Conservation (phyloP, 1,139 yeast genomes). For the Geotrichum klebahnii region DNA sequence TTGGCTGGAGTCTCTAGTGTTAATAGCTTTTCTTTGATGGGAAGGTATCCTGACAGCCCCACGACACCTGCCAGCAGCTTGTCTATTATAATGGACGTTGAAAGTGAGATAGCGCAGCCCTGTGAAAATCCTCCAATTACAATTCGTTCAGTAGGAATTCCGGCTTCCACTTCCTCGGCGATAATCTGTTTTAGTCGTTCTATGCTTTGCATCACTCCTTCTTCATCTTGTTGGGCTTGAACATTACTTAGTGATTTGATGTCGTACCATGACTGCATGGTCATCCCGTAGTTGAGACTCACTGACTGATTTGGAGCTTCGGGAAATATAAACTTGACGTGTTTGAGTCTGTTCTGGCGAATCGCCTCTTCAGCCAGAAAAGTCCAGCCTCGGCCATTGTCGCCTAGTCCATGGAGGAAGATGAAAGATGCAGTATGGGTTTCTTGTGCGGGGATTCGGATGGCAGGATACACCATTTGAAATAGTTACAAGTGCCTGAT, state of each 20-base stretch:
- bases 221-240: slow-evolving; percentile 51
- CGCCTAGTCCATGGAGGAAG: slow-evolving; percentile 88
- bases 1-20: slow-evolving; percentile 42
- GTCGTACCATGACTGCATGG: slow-evolving; percentile 89
- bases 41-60: slow-evolving; percentile 74
- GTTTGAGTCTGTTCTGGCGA: slow-evolving; percentile 45
- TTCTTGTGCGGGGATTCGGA: slow-evolving; percentile 26
- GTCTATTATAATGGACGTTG: slow-evolving; percentile 44
- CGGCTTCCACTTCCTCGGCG: slow-evolving; percentile 56
- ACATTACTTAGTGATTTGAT: slow-evolving; percentile 53
- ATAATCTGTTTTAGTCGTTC: slow-evolving; percentile 52
- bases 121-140: slow-evolving; percentile 92
- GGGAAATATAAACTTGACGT: slow-evolving; percentile 81
- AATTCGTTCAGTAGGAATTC: slow-evolving; percentile 66
- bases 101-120: slow-evolving; percentile 80
- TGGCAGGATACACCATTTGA: slow-evolving; percentile 25
- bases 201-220: slow-evolving; percentile 60
- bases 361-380: slow-evolving; percentile 52
- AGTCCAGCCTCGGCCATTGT: slow-evolving; percentile 84
- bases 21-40: slow-evolving; percentile 45
- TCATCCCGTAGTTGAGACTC: slow-evolving; percentile 60
- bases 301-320: slow-evolving; percentile 76
- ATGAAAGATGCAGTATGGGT: slow-evolving; percentile 63
- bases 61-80: slow-evolving; percentile 72
- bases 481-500: neutral